These are phyloP conservation scores for Trichosporon sp. DNA, from an alignment of 1,284 basidiomycete genomes.

Conservation along the genomic window DNA sequence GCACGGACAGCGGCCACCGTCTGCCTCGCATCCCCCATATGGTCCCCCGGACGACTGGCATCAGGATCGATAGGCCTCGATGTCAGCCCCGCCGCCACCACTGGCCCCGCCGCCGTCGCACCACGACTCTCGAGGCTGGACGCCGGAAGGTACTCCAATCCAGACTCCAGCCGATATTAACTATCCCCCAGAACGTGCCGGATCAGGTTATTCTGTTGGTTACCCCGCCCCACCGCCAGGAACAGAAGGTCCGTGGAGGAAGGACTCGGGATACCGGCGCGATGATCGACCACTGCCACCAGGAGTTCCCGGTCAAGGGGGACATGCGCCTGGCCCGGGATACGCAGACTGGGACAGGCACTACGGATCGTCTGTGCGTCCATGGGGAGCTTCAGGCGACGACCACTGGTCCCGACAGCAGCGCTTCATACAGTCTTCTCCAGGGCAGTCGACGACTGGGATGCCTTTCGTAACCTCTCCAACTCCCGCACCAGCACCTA, in stretches of 20 bases:
- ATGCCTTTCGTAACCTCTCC: slow-evolving; percentile 12
- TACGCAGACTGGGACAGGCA: slow-evolving; percentile 11
- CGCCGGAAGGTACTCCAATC: neutral
- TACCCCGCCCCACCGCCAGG: neutral
- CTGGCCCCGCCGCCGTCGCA: neutral
- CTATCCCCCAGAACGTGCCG: neutral
- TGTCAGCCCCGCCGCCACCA: neutral
- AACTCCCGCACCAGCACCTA: neutral
- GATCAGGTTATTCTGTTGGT: neutral
- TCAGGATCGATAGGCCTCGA: neutral
- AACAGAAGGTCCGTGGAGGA: slow-evolving; percentile 6
- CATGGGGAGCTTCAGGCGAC: slow-evolving; percentile 13
- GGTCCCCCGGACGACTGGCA: neutral
- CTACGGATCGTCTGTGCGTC: neutral
- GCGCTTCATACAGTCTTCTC: neutral
- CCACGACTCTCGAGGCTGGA: slow-evolving; percentile 8
- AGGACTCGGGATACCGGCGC: neutral
- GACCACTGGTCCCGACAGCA: neutral
- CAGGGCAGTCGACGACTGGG: neutral
- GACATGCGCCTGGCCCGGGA: neutral
- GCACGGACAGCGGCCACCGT: neutral
- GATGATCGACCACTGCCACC: slow-evolving; percentile 2
- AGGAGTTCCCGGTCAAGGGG: neutral
- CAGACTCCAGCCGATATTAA: neutral
- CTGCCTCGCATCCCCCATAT: slow-evolving; percentile 5